Percentiles rank a stretch among this genome's conserved stretches.
Evolutionary conservation across 805 yeast genomes (phyloP).

Genomic region (Spathaspora passalidarum): DNA sequence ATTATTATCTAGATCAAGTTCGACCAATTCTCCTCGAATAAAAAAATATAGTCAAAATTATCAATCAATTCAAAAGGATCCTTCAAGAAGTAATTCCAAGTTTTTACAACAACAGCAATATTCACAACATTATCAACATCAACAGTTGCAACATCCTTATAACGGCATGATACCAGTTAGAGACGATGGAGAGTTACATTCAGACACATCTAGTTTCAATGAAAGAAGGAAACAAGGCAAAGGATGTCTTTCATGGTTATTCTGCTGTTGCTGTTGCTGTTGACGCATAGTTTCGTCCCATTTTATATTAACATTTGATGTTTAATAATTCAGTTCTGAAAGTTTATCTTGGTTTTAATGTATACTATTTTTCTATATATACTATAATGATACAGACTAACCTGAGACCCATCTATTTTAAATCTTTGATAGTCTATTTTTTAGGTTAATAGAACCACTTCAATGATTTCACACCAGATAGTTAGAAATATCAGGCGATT

Average conservation of each 20-base stretch:
- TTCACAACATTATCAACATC: constrained; percentile 12
- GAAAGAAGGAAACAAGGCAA: constrained; percentile 12
- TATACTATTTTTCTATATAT: background rate
- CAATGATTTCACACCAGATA: too few relatives aligned
- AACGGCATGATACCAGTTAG: constrained; percentile 31
- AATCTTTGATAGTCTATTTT: too few relatives aligned
- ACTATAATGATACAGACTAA: background rate
- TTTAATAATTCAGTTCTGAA: background rate
- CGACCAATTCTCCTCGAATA: constrained; percentile 10
- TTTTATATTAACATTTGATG: background rate
- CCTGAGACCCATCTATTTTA: too few relatives aligned
- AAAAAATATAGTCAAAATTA: constrained; percentile 6
- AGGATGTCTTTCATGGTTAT: constrained; percentile 10
- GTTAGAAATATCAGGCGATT: too few relatives aligned
- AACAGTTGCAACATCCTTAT: constrained; percentile 13
- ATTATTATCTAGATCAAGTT: constrained; percentile 12
- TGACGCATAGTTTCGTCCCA: too few relatives aligned
- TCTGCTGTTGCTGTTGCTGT: constrained; percentile 11
- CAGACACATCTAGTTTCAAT: constrained; percentile 35
- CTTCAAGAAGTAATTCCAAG: constrained; percentile 13
- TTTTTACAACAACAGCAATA: constrained; percentile 5
- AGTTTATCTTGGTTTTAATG: background rate
- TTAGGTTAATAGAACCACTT: too few relatives aligned
- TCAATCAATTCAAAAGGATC: constrained; percentile 17
- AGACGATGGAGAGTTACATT: constrained; percentile 38